Conservation (phyloP, 208 protist species). For the Acanthamoeba royreba region DNA sequence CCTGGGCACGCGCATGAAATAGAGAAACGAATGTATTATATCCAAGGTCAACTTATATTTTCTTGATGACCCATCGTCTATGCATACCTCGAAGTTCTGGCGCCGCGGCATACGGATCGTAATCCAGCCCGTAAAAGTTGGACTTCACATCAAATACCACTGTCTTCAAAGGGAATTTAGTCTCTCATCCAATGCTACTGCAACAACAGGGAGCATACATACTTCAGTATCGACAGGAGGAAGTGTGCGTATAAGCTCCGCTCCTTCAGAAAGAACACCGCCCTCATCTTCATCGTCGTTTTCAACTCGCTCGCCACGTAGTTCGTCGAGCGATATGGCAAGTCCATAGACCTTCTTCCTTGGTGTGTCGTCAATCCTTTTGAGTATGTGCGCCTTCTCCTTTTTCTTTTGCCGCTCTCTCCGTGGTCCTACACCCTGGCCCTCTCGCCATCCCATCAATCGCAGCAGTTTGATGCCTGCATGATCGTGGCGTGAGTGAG, state of each 20-base stretch:
- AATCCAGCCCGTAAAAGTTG: constrained; percentile 39
- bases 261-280: neutral
- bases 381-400: neutral
- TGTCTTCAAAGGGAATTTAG: too few relatives aligned
- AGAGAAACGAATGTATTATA: too few relatives aligned
- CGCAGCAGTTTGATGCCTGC: constrained; percentile 41
- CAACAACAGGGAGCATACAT: neutral
- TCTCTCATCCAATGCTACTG: neutral
- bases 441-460: constrained; percentile 49
- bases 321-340: neutral
- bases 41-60: too few relatives aligned
- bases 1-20: too few relatives aligned
- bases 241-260: neutral
- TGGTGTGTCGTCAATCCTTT: neutral
- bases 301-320: neutral
- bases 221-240: neutral
- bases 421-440: constrained; percentile 10
- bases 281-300: neutral
- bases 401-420: neutral
- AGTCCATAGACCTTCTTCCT: neutral
- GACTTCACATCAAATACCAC: constrained; percentile 26
- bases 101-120: neutral
- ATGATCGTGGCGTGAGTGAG: neutral
- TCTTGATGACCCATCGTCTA: too few relatives aligned
- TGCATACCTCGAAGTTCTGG: neutral